These are phyloP conservation scores for Spizellomyces sp. DNA, from an alignment of 192 early-diverging fungal genomes.

Conservation along the genomic window DNA sequence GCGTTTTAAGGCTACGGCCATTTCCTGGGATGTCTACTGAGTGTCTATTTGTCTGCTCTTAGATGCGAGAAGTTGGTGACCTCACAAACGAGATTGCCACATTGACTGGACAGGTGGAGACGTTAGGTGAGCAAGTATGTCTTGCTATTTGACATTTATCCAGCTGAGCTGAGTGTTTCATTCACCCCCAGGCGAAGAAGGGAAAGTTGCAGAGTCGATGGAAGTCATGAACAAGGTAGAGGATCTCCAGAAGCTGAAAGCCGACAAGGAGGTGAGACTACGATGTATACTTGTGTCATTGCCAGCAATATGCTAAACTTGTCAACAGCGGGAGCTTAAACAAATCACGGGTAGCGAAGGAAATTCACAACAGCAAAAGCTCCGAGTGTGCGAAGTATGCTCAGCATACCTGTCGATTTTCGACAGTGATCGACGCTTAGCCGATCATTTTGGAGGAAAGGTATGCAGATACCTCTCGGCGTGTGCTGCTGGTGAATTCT, in stretches of 20 bases:
- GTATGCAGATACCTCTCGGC: conserved; percentile 11
- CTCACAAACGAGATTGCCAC: conserved; percentile 40
- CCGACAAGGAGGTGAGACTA: conserved; percentile 46
- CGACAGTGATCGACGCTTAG: conserved; percentile 53
- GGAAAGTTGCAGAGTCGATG: conserved; percentile 49
- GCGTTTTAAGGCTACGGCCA: not conserved
- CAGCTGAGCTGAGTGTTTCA: not conserved
- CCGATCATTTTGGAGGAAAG: conserved; percentile 48
- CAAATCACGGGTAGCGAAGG: conserved; percentile 34
- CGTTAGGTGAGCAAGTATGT: conserved; percentile 35
- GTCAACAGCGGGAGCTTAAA: conserved; percentile 45
- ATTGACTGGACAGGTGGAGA: conserved; percentile 46
- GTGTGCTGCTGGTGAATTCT: not conserved
- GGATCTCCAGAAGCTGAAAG: conserved; percentile 40
- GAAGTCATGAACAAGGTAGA: conserved; percentile 48
- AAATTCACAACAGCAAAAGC: conserved; percentile 55
- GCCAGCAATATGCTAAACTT: not conserved
- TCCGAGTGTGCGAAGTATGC: conserved; percentile 60
- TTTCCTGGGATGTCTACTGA: not conserved
- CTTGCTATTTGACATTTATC: not conserved
- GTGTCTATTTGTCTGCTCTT: not conserved
- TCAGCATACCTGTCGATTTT: conserved; percentile 54
- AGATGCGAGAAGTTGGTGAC: conserved; percentile 40
- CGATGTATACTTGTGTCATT: not conserved
- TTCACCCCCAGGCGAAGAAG: conserved; percentile 44